Percentiles rank a stretch among this genome's conserved stretches.
Evolutionary conservation across 2,329 filamentous ascomycete genomes (phyloP).

Genomic region (Sporothrix sp.): DNA sequence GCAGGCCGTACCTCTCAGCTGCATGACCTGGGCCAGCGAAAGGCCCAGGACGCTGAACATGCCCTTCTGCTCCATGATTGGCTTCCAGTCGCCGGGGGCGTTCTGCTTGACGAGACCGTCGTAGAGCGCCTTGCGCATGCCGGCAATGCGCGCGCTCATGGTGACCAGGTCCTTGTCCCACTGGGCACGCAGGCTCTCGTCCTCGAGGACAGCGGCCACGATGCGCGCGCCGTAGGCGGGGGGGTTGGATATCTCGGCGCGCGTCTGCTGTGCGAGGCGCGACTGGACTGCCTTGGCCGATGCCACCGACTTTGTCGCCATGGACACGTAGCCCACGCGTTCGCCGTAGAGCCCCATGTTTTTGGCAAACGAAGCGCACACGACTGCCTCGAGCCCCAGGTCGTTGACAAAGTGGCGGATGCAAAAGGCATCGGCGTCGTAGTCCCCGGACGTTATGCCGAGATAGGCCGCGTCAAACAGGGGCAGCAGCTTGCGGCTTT

Average conservation of each 20-base stretch:
- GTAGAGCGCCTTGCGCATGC: slow-evolving; percentile 73
- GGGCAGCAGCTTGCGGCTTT: slow-evolving; percentile 74
- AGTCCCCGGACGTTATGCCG: slow-evolving; percentile 86
- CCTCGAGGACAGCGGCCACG: slow-evolving; percentile 72
- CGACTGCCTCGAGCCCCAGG: slow-evolving; percentile 67
- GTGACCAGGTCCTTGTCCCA: slow-evolving; percentile 86
- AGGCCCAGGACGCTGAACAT: slow-evolving; percentile 96
- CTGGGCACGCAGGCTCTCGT: slow-evolving; percentile 66
- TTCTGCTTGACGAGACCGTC: slow-evolving; percentile 66
- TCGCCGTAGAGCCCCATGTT: slow-evolving; percentile 96
- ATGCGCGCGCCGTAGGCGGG: slow-evolving; percentile 89
- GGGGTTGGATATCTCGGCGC: slow-evolving; percentile 93
- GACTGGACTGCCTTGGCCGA: slow-evolving; percentile 59
- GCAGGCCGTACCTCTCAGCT: slow-evolving; percentile 35
- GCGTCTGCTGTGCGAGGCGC: slow-evolving; percentile 89
- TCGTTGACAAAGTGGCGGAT: slow-evolving; percentile 87
- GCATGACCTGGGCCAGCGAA: slow-evolving; percentile 59
- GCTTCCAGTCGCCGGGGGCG: slow-evolving; percentile 90
- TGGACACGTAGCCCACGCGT: slow-evolving; percentile 91
- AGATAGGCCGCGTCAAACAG: slow-evolving; percentile 99
- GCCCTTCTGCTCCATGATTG: slow-evolving; percentile 96
- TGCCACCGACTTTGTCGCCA: slow-evolving; percentile 64
- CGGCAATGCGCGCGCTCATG: slow-evolving; percentile 90
- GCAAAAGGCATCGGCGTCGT: slow-evolving; percentile 74
- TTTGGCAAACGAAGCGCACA: slow-evolving; percentile 93